phyloP scores from a whole-genome alignment of 768 basidiomycete species.

The Artomyces pyxidatus region DNA sequence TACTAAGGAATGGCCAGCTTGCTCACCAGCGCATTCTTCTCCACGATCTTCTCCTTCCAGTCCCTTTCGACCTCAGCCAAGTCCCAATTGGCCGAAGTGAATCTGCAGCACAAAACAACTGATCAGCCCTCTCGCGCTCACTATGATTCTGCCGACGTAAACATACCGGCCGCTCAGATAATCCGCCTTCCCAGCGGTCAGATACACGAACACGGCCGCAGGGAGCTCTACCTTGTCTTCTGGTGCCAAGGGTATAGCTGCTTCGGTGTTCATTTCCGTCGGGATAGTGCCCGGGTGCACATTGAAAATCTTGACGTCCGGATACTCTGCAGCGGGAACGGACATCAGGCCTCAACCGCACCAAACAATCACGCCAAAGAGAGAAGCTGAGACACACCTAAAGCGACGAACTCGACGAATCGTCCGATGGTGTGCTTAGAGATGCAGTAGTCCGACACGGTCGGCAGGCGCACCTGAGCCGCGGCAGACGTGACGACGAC shows the following conservation, averaged over 20 bases:
- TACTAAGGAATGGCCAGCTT: too few relatives aligned
- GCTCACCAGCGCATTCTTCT: too few relatives aligned
- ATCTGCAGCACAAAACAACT: too few relatives aligned
- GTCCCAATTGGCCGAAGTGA: too few relatives aligned
- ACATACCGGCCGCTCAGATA: not conserved
- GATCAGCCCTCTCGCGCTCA: too few relatives aligned
- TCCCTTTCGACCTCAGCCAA: too few relatives aligned
- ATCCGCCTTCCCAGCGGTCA: not conserved
- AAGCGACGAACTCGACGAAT: not conserved
- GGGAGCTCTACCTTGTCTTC: not conserved
- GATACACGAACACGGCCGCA: not conserved
- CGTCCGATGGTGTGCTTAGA: conserved; percentile 1
- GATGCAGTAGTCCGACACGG: not conserved
- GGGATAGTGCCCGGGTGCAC: not conserved
- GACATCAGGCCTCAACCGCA: not conserved
- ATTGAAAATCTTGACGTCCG: not conserved
- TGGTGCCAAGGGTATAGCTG: too few relatives aligned
- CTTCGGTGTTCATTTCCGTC: not conserved
- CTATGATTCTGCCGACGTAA: not conserved
- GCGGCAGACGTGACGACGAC: not conserved
- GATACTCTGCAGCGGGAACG: not conserved
- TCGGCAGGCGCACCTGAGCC: not conserved
- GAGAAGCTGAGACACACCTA: not conserved
- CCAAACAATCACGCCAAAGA: not conserved
- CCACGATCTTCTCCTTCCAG: too few relatives aligned